Percentiles rank a stretch among this genome's conserved stretches.
Conservation (phyloP, 495 filamentous ascomycete genomes). For the Daldinia vernicosa region DNA sequence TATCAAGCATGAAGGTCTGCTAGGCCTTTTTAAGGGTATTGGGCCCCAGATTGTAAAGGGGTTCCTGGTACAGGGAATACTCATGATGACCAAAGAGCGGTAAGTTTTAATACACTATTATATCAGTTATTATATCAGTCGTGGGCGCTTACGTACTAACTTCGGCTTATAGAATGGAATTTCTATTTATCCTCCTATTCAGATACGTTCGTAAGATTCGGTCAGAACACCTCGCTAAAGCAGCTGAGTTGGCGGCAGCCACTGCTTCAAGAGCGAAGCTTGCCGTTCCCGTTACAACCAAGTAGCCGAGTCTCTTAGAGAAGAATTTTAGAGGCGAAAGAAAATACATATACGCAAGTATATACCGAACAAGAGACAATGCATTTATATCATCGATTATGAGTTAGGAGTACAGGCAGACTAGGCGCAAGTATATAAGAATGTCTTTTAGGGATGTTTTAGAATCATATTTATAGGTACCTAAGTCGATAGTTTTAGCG, state of each 20-base stretch:
- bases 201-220: constrained; percentile 77
- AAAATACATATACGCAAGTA: constrained; percentile 16
- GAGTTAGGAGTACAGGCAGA: constrained; percentile 27
- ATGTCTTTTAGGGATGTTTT: not conserved
- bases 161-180: constrained; percentile 73
- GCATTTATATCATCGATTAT: constrained; percentile 16
- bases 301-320: constrained; percentile 45
- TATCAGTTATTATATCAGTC: not conserved
- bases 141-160: constrained; percentile 32
- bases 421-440: not conserved
- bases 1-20: constrained; percentile 80
- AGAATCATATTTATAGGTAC: not conserved
- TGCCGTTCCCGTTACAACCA: constrained; percentile 56
- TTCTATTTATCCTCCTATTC: constrained; percentile 87
- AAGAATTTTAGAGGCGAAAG: not conserved
- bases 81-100: constrained; percentile 99
- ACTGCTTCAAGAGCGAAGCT: constrained; percentile 63
- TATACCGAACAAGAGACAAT: constrained; percentile 14
- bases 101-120: constrained; percentile 52
- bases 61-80: constrained; percentile 87
- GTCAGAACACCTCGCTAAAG: constrained; percentile 74
- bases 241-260: constrained; percentile 64
- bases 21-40: constrained; percentile 95
- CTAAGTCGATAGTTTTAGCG: not conserved
- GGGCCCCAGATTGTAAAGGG: constrained; percentile 94